Evolutionary conservation across 495 filamentous ascomycete species (phyloP).

Genomic region (Staphylotrichum longicolle): DNA sequence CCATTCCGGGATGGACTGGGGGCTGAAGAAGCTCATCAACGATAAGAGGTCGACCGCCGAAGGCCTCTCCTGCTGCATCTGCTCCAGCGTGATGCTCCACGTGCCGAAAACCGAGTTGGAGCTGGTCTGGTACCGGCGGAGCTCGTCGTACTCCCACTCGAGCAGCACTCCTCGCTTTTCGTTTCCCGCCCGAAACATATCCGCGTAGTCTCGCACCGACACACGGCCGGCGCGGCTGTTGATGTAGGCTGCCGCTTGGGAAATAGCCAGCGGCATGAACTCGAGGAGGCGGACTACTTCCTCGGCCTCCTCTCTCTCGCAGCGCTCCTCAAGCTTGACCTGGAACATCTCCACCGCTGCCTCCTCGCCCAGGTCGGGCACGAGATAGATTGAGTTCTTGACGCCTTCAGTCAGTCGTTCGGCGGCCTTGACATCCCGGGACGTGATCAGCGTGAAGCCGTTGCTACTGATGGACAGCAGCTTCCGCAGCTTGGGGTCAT

Average conservation of each 20-base stretch:
- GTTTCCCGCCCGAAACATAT: neutral
- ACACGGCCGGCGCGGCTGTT: constrained; percentile 14
- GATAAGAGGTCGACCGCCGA: constrained; percentile 40
- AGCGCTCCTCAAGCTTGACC: neutral
- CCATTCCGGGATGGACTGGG: constrained; percentile 36
- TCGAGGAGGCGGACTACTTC: constrained; percentile 37
- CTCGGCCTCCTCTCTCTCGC: constrained; percentile 4
- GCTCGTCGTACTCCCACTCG: neutral
- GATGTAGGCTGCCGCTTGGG: constrained; percentile 47
- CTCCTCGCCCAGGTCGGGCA: neutral
- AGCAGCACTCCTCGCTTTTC: neutral
- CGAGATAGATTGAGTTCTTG: neutral
- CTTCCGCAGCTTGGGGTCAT: constrained; percentile 4
- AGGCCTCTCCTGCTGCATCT: constrained; percentile 25
- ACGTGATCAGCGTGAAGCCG: constrained; percentile 12
- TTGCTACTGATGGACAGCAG: neutral
- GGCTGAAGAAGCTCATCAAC: constrained; percentile 40
- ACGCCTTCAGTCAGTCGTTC: neutral
- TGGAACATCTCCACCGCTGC: neutral
- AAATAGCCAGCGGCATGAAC: constrained; percentile 47
- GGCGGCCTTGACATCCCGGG: neutral
- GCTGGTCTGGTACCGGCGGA: neutral
- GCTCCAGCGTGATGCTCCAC: constrained; percentile 34
- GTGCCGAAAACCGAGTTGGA: constrained; percentile 20
- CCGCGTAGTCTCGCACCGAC: constrained; percentile 1